Percentiles rank a stretch among this genome's conserved stretches.
These are phyloP conservation scores for Pulchroboletus neoregius DNA, from an alignment of 1,284 basidiomycete species.

Conservation along the genomic window DNA sequence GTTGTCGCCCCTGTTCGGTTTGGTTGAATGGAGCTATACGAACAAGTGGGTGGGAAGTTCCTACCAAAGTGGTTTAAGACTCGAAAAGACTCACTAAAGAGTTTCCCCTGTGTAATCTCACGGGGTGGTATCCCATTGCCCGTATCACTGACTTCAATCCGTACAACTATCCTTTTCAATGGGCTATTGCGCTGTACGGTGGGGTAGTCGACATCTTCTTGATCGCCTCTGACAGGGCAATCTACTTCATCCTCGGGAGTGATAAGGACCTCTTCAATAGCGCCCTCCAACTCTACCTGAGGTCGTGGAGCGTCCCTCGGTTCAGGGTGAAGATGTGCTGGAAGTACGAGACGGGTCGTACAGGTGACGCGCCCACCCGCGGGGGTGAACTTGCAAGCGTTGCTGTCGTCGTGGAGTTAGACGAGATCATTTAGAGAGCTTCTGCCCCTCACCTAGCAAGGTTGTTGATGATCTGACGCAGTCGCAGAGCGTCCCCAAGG, in stretches of 20 bases:
- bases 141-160: constrained; percentile 80
- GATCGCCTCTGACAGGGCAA: constrained; percentile 1
- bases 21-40: constrained; percentile 66
- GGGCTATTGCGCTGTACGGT: constrained; percentile 26
- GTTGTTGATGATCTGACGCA: constrained; percentile 78
- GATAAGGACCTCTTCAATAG: constrained; percentile 17
- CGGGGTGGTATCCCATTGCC: constrained; percentile 69
- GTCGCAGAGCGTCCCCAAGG: constrained; percentile 74
- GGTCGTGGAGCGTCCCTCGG: constrained; percentile 1
- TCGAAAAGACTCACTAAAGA: constrained; percentile 59
- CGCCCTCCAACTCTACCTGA: constrained; percentile 15
- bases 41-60: constrained; percentile 2
- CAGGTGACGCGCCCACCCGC: constrained; percentile 64
- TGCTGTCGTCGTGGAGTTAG: constrained; percentile 37
- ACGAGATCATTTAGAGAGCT: background rate
- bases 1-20: constrained; percentile 76
- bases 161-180: constrained; percentile 63
- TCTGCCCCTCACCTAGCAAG: constrained; percentile 56
- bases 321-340: constrained; percentile 23
- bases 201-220: background rate
- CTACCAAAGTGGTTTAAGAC: background rate
- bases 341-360: constrained; percentile 52
- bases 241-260: constrained; percentile 8
- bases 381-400: constrained; percentile 79
- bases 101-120: constrained; percentile 70